Conservation (phyloP, 139 green algal species). For the Chloropicon primus region DNA sequence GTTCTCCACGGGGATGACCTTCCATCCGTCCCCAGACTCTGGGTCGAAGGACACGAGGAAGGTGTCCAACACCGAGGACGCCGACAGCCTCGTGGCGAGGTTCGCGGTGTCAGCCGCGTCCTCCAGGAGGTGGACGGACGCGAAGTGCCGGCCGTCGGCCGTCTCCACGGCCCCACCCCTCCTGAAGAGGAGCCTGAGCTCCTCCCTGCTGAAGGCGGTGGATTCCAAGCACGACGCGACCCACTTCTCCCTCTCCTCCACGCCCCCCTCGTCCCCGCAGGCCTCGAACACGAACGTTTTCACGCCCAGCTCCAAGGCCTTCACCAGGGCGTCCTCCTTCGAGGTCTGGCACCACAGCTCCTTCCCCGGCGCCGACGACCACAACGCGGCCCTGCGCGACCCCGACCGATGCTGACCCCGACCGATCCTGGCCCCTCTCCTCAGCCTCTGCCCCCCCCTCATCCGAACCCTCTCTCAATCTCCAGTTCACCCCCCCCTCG, state of each 20-base stretch:
- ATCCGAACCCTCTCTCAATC: too few species aligned
- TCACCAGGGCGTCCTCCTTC: neutral
- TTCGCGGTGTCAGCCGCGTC: neutral
- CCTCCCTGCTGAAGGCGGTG: neutral
- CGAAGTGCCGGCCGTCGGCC: neutral
- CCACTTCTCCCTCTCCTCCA: neutral
- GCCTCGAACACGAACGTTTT: neutral
- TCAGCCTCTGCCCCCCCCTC: too few species aligned
- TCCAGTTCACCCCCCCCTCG: too few species aligned
- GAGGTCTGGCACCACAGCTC: neutral
- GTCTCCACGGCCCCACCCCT: too few species aligned
- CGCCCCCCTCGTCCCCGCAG: neutral
- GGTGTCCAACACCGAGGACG: neutral
- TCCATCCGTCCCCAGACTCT: slow-evolving; percentile 6
- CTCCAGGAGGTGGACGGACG: neutral
- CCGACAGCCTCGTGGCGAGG: neutral
- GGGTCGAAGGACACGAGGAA: neutral
- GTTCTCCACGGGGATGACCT: slow-evolving; percentile 89
- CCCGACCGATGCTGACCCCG: too few species aligned
- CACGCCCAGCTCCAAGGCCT: slow-evolving; percentile 1
- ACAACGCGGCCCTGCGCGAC: neutral
- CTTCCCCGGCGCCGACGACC: neutral
- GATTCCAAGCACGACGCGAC: neutral
- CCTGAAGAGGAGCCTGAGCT: neutral
- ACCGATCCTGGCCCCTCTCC: too few species aligned